Conservation (phyloP, 2,329 filamentous ascomycete species). For the Stagonosporopsis cucurbitacearum region DNA sequence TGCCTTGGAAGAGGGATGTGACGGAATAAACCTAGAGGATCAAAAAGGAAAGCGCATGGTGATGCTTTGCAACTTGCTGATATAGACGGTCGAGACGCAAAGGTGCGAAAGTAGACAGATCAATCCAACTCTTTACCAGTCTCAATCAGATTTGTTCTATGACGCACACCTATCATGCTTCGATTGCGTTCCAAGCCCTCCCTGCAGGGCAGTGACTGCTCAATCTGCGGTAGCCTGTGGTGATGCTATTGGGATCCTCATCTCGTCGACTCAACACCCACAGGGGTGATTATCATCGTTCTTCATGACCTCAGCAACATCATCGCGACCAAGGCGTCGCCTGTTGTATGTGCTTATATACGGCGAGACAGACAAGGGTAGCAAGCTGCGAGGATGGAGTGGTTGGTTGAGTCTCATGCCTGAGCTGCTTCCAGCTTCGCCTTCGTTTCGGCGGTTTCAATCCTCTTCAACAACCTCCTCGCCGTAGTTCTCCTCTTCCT, state of each 20-base stretch:
- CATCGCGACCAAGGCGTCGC: no score
- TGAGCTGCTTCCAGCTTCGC: not conserved
- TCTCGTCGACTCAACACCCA: not conserved
- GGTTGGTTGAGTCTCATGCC: not conserved
- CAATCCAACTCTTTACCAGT: no score
- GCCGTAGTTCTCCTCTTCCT: conserved; percentile 59
- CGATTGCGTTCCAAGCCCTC: not conserved
- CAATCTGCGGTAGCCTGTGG: not conserved
- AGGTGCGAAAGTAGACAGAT: no score
- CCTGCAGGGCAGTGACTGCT: not conserved
- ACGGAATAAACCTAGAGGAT: no score
- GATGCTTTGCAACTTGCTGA: no score
- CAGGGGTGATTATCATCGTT: not conserved
- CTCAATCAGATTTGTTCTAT: no score
- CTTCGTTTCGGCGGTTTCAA: not conserved
- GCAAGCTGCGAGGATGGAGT: not conserved
- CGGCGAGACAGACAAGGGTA: not conserved
- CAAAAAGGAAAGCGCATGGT: no score
- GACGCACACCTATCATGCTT: not conserved
- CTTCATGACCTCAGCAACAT: not conserved
- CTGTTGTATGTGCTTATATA: not conserved
- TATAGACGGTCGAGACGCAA: no score
- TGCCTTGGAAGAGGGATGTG: no score
- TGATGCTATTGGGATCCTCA: not conserved
- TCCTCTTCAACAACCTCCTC: conserved; percentile 59